Conservation (phyloP, 352 stramenopile species). For the Pythium phragmiticola region DNA sequence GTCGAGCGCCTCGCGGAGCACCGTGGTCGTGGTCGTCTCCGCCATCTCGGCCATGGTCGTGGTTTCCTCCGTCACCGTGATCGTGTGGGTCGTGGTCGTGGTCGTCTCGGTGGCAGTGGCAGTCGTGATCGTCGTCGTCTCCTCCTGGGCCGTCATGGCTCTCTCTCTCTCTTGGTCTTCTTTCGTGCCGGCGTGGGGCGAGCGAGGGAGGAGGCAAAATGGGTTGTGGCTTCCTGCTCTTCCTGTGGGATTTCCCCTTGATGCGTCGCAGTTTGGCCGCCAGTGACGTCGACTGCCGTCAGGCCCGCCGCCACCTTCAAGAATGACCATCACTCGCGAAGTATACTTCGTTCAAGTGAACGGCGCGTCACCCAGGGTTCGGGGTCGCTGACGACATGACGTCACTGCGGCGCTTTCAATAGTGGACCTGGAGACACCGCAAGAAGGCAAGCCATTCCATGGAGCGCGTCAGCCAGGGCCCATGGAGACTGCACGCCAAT, state of each 20-base stretch:
- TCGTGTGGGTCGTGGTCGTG: conserved; percentile 1
- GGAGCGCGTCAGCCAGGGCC: not conserved
- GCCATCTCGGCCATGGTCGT: conserved; percentile 1
- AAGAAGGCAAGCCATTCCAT: conserved; percentile 6
- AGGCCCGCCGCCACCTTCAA: conserved; percentile 18
- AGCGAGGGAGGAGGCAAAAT: conserved; percentile 14
- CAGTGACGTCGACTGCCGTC: conserved; percentile 18
- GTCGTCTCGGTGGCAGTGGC: conserved; percentile 15
- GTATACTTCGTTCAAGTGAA: conserved; percentile 26
- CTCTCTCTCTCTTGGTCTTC: not conserved
- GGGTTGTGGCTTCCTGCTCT: conserved; percentile 13
- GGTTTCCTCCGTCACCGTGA: not conserved
- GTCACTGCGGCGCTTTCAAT: conserved; percentile 28
- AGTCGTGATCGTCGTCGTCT: conserved; percentile 8
- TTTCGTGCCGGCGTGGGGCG: not conserved
- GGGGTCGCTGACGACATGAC: conserved; percentile 26
- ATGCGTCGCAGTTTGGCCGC: conserved; percentile 10
- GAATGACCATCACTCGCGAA: conserved; percentile 27
- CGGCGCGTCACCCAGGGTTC: conserved; percentile 22
- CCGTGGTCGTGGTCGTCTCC: conserved; percentile 29
- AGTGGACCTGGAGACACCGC: conserved; percentile 11
- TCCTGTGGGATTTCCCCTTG: not conserved
- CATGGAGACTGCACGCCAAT: not conserved
- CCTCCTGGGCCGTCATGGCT: conserved; percentile 6
- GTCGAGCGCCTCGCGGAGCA: conserved; percentile 24